Percentiles rank a stretch among this genome's conserved stretches.
Evolutionary conservation across 1,284 basidiomycete species (phyloP).

Genomic region (Ganoderma meredithae): DNA sequence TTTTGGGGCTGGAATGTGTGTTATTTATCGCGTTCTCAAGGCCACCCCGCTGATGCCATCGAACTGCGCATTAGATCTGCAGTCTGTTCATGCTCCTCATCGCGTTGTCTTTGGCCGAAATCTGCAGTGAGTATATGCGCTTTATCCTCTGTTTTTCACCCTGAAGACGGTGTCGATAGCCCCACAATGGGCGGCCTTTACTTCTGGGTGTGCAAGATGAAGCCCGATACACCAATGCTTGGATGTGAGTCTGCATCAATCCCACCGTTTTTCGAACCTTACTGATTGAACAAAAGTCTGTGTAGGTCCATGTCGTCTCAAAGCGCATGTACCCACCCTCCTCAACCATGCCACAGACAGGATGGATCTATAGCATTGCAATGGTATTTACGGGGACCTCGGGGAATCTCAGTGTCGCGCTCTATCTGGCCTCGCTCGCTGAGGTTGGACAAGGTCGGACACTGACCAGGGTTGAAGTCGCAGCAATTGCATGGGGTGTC

Average conservation of each 20-base stretch:
- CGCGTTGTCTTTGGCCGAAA: slow-evolving; percentile 63
- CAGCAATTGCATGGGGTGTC: slow-evolving; percentile 64
- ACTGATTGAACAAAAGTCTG: slow-evolving; percentile 32
- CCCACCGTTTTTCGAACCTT: not conserved
- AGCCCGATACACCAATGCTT: slow-evolving; percentile 59
- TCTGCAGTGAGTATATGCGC: slow-evolving; percentile 55
- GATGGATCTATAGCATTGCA: slow-evolving; percentile 68
- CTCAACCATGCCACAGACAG: slow-evolving; percentile 48
- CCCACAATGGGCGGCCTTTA: slow-evolving; percentile 67
- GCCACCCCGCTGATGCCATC: not conserved
- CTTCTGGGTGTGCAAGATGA: slow-evolving; percentile 73
- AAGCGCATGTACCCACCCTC: not conserved
- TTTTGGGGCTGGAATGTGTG: slow-evolving; percentile 75
- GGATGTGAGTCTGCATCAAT: slow-evolving; percentile 53
- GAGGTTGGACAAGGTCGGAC: slow-evolving; percentile 57
- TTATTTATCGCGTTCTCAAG: slow-evolving; percentile 14
- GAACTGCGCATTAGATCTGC: slow-evolving; percentile 49
- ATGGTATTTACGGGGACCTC: slow-evolving; percentile 70
- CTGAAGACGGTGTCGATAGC: slow-evolving; percentile 35
- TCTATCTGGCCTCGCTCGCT: slow-evolving; percentile 61
- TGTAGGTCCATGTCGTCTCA: slow-evolving; percentile 27
- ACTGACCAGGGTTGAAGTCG: slow-evolving; percentile 57
- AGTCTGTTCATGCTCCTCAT: slow-evolving; percentile 69
- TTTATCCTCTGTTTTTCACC: not conserved
- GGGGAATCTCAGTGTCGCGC: slow-evolving; percentile 62